Percentiles rank a stretch among this genome's conserved stretches.
phyloP scores from a whole-genome alignment of 805 yeast genomes.

The Myxozyma vanderwaltii region DNA sequence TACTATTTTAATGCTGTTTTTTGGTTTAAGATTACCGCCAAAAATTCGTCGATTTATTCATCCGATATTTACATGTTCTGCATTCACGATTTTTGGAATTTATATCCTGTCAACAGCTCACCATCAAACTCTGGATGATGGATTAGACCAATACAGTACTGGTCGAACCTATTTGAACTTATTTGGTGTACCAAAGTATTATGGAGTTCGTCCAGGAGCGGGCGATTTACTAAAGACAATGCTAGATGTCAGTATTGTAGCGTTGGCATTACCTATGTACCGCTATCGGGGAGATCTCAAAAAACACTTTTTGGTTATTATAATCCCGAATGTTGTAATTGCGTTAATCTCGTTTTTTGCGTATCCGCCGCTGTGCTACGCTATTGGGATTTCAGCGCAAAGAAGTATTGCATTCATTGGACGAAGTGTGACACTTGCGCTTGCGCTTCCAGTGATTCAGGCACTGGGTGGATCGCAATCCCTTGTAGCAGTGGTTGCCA shows the following conservation, averaged over 20 bases:
- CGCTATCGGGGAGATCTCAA: constrained; percentile 66
- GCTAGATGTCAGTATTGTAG: constrained; percentile 77
- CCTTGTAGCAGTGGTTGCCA: constrained; percentile 76
- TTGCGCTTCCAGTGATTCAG: constrained; percentile 73
- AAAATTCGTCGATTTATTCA: constrained; percentile 58
- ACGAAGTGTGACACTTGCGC: constrained; percentile 74
- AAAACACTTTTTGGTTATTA: constrained; percentile 58
- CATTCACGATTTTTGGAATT: constrained; percentile 61
- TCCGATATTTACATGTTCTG: constrained; percentile 71
- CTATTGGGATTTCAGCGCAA: constrained; percentile 61
- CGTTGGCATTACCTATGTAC: constrained; percentile 76
- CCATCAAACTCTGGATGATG: constrained; percentile 46
- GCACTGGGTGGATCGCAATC: constrained; percentile 69
- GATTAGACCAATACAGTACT: constrained; percentile 62
- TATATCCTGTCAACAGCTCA: constrained; percentile 62
- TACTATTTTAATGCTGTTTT: constrained; percentile 58
- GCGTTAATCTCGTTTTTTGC: constrained; percentile 62
- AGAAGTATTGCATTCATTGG: constrained; percentile 76
- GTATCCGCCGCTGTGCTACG: constrained; percentile 69
- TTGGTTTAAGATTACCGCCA: constrained; percentile 52
- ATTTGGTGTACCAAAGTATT: constrained; percentile 46
- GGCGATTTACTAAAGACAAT: constrained; percentile 72
- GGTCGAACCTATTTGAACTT: constrained; percentile 66
- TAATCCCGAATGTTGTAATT: constrained; percentile 60
- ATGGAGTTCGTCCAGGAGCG: constrained; percentile 67